Evolutionary conservation across 768 basidiomycete species (phyloP), one percentile per base, ranked within the genome.

Genomic region (Russula sp.): DNA sequence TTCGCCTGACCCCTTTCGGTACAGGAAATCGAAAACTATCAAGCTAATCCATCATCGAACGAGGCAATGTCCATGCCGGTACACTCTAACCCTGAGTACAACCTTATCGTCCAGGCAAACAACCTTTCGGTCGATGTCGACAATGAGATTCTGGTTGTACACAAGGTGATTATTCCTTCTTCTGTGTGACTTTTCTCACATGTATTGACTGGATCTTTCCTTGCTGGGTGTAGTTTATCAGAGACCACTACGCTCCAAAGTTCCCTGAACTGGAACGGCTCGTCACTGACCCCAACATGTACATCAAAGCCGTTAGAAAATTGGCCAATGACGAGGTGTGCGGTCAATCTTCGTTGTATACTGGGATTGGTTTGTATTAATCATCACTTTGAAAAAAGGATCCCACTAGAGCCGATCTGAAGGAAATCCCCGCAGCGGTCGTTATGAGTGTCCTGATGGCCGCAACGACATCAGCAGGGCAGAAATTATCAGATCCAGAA

Each of bases 241-340:
- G 97, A 67, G 97, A 99, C 73, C 96, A 98, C 76, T 99, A 98
- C 74, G 85, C 90, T 0, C 83, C 90, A 32, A 91, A 93, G 67
- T 99, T 99, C 75, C 96, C 97, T 30, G 97, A 98, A 71, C 84
- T 99, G 32, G 97, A 98, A 74, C 92, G 97, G 71, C 84, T 99
- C 36, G 90, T 99, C 22, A 84, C 87, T 4, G 94, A 98, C 69
- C 91, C 97, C 9, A 80, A 85, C 55, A 91, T 94, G 81, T 98
- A 92, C 76, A 94, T 96, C 68, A 87, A 88, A 32, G 88, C 96
- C 11, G 96, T 98, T 14, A 86, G 92, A 63, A 86, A 84, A 1
- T 81, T 99, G 54, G 95, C 84, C 10, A 98, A 99, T 73, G 81
- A 85, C 44, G 86, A 89, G 78, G 90, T 87, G 62, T 40, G 79